These are phyloP conservation scores for Pythium phragmiticola DNA, from an alignment of 352 stramenopile species.

Conservation along the genomic window DNA sequence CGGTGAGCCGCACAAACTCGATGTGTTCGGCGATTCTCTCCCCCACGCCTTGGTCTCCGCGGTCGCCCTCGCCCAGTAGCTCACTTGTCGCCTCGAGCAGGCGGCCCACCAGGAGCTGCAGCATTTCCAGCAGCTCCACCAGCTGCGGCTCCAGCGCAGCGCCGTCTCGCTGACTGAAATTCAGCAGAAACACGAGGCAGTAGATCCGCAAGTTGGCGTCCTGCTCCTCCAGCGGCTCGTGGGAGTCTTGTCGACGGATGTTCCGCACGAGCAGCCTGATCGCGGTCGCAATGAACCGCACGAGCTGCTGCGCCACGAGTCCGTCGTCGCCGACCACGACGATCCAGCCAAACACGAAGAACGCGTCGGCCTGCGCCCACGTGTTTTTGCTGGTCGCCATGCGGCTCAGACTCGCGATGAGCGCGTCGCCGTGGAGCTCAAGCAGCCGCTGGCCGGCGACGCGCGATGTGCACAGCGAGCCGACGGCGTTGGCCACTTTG, in stretches of 20 bases:
- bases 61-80: neutral
- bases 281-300: constrained; percentile 42
- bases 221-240: constrained; percentile 36
- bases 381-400: constrained; percentile 73
- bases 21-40: constrained; percentile 39
- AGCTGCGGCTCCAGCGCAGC: constrained; percentile 33
- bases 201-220: constrained; percentile 71
- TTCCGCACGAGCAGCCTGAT: constrained; percentile 47
- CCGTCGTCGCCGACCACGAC: constrained; percentile 64
- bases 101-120: constrained; percentile 34
- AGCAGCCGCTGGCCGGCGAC: constrained; percentile 67
- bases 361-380: constrained; percentile 73
- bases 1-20: constrained; percentile 52
- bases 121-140: constrained; percentile 32
- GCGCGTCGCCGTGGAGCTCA: constrained; percentile 36
- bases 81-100: constrained; percentile 26
- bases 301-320: constrained; percentile 34
- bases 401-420: constrained; percentile 40
- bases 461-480: constrained; percentile 69
- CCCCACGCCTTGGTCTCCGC: constrained; percentile 2
- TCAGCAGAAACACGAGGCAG: constrained; percentile 69
- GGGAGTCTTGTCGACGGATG: constrained; percentile 10
- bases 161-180: constrained; percentile 61
- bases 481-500: constrained; percentile 73
- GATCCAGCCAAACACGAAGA: constrained; percentile 75